Conservation (phyloP, 1,284 basidiomycete genomes). For the Rhodotorula mucilaginosa region DNA sequence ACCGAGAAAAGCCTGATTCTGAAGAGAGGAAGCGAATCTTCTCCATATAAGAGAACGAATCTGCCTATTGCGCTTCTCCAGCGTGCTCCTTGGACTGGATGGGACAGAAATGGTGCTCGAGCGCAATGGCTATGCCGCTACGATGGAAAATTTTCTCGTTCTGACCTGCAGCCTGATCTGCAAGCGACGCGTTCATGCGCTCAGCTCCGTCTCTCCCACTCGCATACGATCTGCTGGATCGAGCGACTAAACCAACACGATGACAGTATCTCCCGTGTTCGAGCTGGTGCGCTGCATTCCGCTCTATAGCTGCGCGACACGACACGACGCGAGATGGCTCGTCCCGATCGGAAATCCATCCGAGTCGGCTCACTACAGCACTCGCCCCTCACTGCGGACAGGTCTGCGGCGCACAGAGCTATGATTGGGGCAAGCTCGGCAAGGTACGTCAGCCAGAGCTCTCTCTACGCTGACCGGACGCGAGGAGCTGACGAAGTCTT, state of each 20-base stretch:
- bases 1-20: no score
- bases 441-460: conserved; percentile 24
- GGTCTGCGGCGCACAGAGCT: conserved; percentile 47
- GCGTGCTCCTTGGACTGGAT: no score
- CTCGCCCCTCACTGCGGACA: background rate
- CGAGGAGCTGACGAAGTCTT: background rate
- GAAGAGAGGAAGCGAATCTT: no score
- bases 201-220: background rate
- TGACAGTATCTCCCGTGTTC: conserved; percentile 25
- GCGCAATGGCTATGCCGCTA: no score
- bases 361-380: background rate
- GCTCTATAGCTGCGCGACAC: background rate
- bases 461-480: background rate
- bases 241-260: background rate
- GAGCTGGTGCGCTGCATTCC: conserved; percentile 21
- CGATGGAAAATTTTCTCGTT: no score
- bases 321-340: background rate
- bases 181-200: background rate
- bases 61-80: no score
- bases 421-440: conserved; percentile 61
- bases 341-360: background rate
- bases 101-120: no score
- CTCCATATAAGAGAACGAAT: no score
- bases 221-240: background rate
- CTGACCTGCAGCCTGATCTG: no score